Base-by-base conservation (phyloP, 2,329 filamentous ascomycete species). In the Hypoxylon sp. region DNA sequence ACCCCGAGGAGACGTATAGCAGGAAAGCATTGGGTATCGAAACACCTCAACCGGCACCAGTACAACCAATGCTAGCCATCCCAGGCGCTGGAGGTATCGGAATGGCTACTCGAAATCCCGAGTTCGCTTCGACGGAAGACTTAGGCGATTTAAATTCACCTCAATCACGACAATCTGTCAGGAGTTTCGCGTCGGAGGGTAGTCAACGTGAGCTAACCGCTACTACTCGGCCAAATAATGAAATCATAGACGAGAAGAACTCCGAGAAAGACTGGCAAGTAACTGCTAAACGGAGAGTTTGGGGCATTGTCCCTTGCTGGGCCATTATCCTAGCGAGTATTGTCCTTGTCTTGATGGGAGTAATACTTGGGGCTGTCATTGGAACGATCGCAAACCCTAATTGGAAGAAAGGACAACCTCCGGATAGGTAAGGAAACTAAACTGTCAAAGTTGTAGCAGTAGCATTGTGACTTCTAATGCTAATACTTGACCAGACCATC, bases 1-100 rank as follows among this genome's bases (percentile, higher is more conserved):
- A 97, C 79, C 93, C 94, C 2, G 92, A 97, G 57, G 91, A 93
- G 63, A 83, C 83, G 0, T 90, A 81, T 80, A 86, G 77, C 77
- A 87, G 79, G 84, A 94, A 87, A 75, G 79, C 81, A 53, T 72
- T 78, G 17, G 77, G 79, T 19, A 71, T 76, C n/a, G 73, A 74
- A 24, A 74, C 72, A 54, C 65, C 73, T 47, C 72, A 71, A 26
- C 52, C 74, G 26, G 51, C 54, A 35, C 53, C 72, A 35, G 52
- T 60, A n/a, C 71, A 71, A 58, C 71, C 70, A 42, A 70, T 65
- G 68, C 61, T 74, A 3, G 68, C 78, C 1, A 84, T 87, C 37
- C 79, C 85, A 2, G 89, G 88, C n/a, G 87, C 88, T 4, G 88
- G 88, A 3, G 88, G 88, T 14, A 81, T 90, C 31, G 88, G 88